phyloP scores from a whole-genome alignment of 1,284 basidiomycete species.

The Ustilago shanxiensis region DNA sequence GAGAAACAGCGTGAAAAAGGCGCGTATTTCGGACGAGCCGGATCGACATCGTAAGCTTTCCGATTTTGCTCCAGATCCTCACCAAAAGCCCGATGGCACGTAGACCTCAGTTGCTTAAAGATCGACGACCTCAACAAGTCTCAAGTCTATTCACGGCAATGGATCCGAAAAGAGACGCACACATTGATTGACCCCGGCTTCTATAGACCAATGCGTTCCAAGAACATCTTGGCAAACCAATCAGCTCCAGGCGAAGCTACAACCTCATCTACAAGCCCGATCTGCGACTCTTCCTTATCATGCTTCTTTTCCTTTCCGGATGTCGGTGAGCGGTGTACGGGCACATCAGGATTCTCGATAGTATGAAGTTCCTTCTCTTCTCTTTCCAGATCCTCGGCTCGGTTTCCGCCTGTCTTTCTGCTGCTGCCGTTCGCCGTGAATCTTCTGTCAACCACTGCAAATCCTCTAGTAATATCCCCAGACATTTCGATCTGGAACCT shows the following conservation, averaged over 20 bases:
- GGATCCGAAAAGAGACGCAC: too few species aligned
- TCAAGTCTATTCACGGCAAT: too few species aligned
- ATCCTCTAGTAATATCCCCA: slow-evolving; percentile 61
- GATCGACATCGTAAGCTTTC: neutral
- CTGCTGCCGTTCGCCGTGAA: slow-evolving; percentile 43
- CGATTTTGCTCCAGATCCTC: slow-evolving; percentile 1
- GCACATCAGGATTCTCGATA: slow-evolving; percentile 34
- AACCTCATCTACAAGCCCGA: slow-evolving; percentile 52
- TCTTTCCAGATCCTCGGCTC: slow-evolving; percentile 39
- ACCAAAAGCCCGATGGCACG: slow-evolving; percentile 2
- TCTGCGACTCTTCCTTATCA: slow-evolving; percentile 18
- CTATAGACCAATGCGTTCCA: slow-evolving; percentile 45
- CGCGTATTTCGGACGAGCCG: neutral
- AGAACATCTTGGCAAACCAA: slow-evolving; percentile 59
- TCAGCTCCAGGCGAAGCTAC: slow-evolving; percentile 51
- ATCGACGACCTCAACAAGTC: neutral
- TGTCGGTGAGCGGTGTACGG: slow-evolving; percentile 11
- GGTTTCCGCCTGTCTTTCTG: slow-evolving; percentile 41
- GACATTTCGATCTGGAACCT: slow-evolving; percentile 62
- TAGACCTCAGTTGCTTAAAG: neutral
- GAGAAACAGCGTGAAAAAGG: slow-evolving; percentile 24
- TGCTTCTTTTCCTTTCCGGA: neutral
- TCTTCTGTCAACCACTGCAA: slow-evolving; percentile 62
- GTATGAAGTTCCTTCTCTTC: slow-evolving; percentile 13
- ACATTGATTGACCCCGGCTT: too few species aligned